A percentile compares a stretch with the other conserved stretches of the same genome.
phyloP scores from a whole-genome alignment of 352 stramenopile genomes.

The Phytophthora foliorum region DNA sequence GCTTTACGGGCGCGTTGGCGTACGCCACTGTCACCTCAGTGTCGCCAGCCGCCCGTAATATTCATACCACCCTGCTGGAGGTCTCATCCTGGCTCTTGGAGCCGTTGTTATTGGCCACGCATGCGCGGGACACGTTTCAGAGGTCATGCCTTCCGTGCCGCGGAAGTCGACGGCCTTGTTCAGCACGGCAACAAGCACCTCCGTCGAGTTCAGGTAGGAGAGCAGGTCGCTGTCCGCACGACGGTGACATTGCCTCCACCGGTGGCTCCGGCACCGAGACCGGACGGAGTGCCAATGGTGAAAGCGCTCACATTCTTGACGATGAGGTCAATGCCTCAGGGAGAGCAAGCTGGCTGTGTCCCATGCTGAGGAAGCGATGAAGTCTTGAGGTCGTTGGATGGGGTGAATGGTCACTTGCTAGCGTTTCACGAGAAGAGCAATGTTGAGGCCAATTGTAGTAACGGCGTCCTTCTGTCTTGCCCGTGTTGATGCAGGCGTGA shows the following conservation, averaged over 20 bases:
- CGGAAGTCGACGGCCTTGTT: conserved; percentile 47
- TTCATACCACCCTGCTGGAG: conserved; percentile 44
- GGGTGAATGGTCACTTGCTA: too few relatives aligned
- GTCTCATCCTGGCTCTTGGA: conserved; percentile 46
- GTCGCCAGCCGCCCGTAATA: conserved; percentile 51
- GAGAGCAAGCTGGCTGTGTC: conserved; percentile 2
- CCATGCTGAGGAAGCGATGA: not conserved
- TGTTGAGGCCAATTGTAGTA: conserved; percentile 19
- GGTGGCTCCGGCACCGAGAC: conserved; percentile 33
- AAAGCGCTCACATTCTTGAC: conserved; percentile 4
- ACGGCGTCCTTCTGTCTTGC: too few relatives aligned
- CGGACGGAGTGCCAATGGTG: conserved; percentile 21
- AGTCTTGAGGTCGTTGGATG: not conserved
- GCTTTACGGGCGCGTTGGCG: conserved; percentile 19
- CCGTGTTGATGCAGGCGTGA: too few relatives aligned
- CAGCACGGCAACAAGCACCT: conserved; percentile 39
- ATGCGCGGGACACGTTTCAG: conserved; percentile 37
- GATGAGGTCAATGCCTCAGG: not conserved
- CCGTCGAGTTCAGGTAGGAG: conserved; percentile 31
- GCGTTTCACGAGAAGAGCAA: too few relatives aligned
- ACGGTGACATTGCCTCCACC: conserved; percentile 32
- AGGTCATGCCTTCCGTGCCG: conserved; percentile 42
- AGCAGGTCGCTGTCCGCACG: too few relatives aligned
- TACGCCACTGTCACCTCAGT: conserved; percentile 24
- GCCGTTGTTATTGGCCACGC: conserved; percentile 46